Evolutionary conservation across 2,329 filamentous ascomycete genomes (phyloP), one percentile per base, ranked within the genome.

Genomic region (Calonectria multiphialidica): DNA sequence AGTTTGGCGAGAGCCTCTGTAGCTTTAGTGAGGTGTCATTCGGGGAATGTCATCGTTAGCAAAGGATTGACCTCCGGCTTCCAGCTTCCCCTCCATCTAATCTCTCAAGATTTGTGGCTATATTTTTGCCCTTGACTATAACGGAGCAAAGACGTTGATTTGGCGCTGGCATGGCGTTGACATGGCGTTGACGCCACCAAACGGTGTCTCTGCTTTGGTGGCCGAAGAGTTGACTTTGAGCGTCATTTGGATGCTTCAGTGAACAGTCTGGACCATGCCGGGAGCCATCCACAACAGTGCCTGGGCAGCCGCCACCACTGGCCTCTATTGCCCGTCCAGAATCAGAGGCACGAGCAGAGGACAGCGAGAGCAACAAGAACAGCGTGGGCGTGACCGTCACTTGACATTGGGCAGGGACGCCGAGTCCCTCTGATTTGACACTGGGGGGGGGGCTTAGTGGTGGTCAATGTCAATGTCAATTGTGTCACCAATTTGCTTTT

Each of bases 401-500:
- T 25, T 42, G 65, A 61, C 42, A 71, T 74, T 78, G 71, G 72
- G 65, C 37, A 62, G 45, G 47, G 66, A 68, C 76, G 68, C 75
- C 74, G 77, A 72, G 65, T 57, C 68, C 57, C 67, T 65, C 68
- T 72, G 64, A 57, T 59, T 66, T 74, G 50, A 70, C 61, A 53
- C 62, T 50, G 42, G 28, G 42, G 28, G 28, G 35, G 35, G 13
- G 37, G 42, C 33, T 47, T 37, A 57, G n/a, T 59, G 33, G 33
- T 59, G 53, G 53, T 40, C 53, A 59, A 59, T 59, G 33, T 59
- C 53, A 59, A 59, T 59, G 44, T 66, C 66, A 57, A 49, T 35
- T 68, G 64, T 74, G 70, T 73, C 61, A 67, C 66, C 73, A 77
- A 57, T 37, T 72, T 79, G 71, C 68, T 77, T 78, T 70, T 68